Conservation (phyloP, 179 eudicot genomes). For the Camellia oleifera region DNA sequence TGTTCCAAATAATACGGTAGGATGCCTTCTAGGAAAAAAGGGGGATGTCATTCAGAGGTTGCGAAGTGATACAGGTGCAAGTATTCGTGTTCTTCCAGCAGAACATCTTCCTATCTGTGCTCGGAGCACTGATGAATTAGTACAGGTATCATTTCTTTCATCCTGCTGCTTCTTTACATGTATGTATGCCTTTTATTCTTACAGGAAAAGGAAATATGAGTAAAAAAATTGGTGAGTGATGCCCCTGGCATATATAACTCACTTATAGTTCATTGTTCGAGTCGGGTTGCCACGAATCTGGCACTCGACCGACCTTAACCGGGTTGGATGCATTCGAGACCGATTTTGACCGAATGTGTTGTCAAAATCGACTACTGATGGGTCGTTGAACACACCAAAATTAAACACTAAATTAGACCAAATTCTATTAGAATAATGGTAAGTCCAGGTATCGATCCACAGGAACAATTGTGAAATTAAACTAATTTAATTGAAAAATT, state of each 20-base stretch:
- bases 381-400: no score
- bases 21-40: constrained; percentile 76
- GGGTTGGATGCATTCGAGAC: no score
- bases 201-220: neutral
- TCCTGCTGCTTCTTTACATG: neutral
- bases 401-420: no score
- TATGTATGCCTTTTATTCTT: neutral
- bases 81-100: constrained; percentile 71
- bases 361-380: no score
- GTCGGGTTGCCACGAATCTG: no score
- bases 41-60: constrained; percentile 80
- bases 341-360: no score
- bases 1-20: constrained; percentile 73
- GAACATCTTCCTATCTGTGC: constrained; percentile 83
- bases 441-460: no score
- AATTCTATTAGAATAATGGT: no score
- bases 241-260: neutral
- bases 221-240: neutral
- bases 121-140: constrained; percentile 65
- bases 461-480: no score
- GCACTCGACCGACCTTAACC: no score
- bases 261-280: no score
- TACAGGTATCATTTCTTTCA: constrained; percentile 52
- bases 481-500: no score
- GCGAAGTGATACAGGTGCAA: constrained; percentile 81